These are phyloP conservation scores for Ascosphaera acerosa DNA, from an alignment of 2,329 filamentous ascomycete genomes.

Conservation along the genomic window DNA sequence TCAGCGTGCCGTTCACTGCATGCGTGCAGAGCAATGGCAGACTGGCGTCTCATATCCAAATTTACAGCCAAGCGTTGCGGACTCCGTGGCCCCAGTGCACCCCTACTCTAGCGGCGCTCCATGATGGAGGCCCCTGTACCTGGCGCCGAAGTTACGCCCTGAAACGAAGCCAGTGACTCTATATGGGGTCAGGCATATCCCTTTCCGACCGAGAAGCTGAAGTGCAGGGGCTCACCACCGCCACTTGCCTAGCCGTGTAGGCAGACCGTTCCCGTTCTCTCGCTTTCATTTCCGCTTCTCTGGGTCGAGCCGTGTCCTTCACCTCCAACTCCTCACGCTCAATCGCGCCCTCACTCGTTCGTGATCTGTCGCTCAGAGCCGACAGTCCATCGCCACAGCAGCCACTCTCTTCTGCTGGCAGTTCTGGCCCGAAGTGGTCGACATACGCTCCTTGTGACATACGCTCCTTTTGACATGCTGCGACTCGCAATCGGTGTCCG, in stretches of 20 bases:
- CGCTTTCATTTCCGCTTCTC: neutral
- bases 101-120: no score
- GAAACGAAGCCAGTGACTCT: conserved; percentile 1
- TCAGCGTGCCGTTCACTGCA: no score
- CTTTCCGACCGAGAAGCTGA: neutral
- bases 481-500: neutral
- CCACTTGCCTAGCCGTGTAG: neutral
- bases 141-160: conserved; percentile 1
- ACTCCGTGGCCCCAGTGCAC: no score
- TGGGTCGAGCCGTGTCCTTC: neutral
- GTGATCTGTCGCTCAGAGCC: neutral
- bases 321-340: neutral
- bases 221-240: neutral
- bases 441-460: neutral
- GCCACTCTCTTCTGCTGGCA: neutral
- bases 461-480: neutral
- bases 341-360: neutral
- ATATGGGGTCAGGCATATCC: conserved; percentile 1
- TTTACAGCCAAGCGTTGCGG: no score
- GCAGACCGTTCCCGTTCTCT: neutral
- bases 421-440: neutral
- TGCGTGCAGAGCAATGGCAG: no score
- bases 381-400: neutral
- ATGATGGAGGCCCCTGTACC: conserved; percentile 1
- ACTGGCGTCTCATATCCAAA: no score